phyloP scores from a whole-genome alignment of 108 stramenopile genomes.

The Discostella stelligeroides region DNA sequence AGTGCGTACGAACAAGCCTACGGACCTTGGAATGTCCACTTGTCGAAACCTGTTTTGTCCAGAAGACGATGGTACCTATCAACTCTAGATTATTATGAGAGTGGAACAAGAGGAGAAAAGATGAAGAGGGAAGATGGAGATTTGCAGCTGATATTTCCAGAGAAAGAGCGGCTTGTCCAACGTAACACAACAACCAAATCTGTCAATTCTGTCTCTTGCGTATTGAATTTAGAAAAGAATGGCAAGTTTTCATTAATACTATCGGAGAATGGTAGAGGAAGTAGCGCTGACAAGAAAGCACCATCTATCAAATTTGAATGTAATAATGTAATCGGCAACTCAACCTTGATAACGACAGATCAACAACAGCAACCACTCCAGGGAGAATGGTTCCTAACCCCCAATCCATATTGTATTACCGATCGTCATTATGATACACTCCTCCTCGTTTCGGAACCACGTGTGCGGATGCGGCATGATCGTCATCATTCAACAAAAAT shows the following conservation, averaged over 20 bases:
- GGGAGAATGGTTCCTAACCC: slow-evolving; percentile 65
- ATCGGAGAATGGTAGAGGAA: not conserved
- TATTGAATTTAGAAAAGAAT: slow-evolving; percentile 39
- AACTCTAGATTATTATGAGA: not conserved
- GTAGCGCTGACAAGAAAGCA: slow-evolving; percentile 1
- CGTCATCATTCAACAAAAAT: slow-evolving; percentile 1
- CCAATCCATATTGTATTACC: slow-evolving; percentile 85
- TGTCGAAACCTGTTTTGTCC: slow-evolving; percentile 29
- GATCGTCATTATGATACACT: slow-evolving; percentile 78
- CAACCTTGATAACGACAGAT: not conserved
- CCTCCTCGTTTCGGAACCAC: slow-evolving; percentile 59
- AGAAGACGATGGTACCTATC: slow-evolving; percentile 34
- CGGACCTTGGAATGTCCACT: slow-evolving; percentile 33
- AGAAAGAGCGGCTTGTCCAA: too few species aligned
- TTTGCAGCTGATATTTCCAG: slow-evolving; percentile 43
- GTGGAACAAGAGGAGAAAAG: not conserved
- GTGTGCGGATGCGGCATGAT: slow-evolving; percentile 46
- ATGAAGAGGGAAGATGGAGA: slow-evolving; percentile 19
- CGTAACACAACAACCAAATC: slow-evolving; percentile 10
- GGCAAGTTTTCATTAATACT: slow-evolving; percentile 36
- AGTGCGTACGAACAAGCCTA: slow-evolving; percentile 50
- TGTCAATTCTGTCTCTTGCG: slow-evolving; percentile 34
- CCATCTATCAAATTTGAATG: not conserved
- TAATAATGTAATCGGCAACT: not conserved
- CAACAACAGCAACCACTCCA: slow-evolving; percentile 36